Base-by-base conservation (phyloP, 306 rosid genomes). In the Gynostemma pentaphyllum region DNA sequence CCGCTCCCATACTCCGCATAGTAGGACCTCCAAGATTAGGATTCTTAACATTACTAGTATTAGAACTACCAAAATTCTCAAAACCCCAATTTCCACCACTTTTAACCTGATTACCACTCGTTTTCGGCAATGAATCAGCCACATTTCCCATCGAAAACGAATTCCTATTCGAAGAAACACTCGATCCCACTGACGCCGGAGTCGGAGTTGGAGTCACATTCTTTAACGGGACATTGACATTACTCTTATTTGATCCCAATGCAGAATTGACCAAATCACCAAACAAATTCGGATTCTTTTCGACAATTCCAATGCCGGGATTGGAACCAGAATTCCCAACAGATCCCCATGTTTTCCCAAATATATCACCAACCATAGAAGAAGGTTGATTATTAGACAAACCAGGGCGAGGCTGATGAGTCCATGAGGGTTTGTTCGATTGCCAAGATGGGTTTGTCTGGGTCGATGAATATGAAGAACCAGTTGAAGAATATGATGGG, bases 361-460 rank as follows among this genome's bases (percentile, higher is more conserved):
- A 74, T 69, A 94, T 94, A 53, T 94, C 99, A 6, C 99, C 99
- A 5, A 78, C 97, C 99, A 88, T 88, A 27, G 99, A 84, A 45
- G 82, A 36, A 13, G 96, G 81, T 15, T 68, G n/a, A n/a, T n/a
- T 82, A 55, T 70, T 69, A 2, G 82, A 62, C 16, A 82, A 62
- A 8, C 76, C 82, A 40, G 85, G 55, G 19, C 69, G 75, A 40
- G 95, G 95, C 78, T 88, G 95, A 79, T 88, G 95, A 67, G 89
- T 78, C 99, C 99, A 88, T 0, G 99, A 23, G 9, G 95, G 81
- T 49, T 80, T 82, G 71, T 72, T 80, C 36, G 95, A 81, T 64
- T 92, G 95, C 70, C 88, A 72, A 7, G 95, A 32, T 13, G 95
- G 78, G 53, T 70, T 74, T 18, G 88, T 54, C 22, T 74, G 87